Percentiles rank a stretch among this genome's conserved stretches.
These are phyloP conservation scores for Nannochloropsis gaditana DNA, from an alignment of 108 stramenopile species.

Conservation along the genomic window DNA sequence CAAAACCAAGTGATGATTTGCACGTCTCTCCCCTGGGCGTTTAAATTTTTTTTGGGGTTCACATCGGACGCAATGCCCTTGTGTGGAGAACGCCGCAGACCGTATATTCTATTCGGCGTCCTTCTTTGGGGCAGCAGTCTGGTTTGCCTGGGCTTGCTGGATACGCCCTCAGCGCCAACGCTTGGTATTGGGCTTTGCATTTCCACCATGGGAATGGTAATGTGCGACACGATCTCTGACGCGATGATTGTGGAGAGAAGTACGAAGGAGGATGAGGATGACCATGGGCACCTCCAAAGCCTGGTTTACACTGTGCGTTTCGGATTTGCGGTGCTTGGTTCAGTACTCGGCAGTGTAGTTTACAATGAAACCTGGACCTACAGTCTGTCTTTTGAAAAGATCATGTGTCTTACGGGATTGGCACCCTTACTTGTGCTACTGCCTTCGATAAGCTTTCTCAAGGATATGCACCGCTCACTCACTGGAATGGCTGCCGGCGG, in stretches of 20 bases:
- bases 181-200: background rate
- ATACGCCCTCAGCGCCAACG: background rate
- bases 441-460: background rate
- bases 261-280: background rate
- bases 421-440: background rate
- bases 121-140: background rate
- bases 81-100: background rate
- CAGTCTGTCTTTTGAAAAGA: background rate
- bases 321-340: background rate
- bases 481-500: background rate
- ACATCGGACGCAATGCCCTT: constrained; percentile 6
- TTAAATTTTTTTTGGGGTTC: constrained; percentile 12
- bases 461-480: background rate
- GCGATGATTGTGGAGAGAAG: background rate
- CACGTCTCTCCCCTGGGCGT: constrained; percentile 13
- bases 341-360: background rate
- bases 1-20: constrained; percentile 1
- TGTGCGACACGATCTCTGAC: background rate
- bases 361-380: background rate
- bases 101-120: background rate
- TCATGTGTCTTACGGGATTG: background rate
- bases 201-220: background rate
- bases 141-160: background rate
- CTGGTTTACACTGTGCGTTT: background rate
- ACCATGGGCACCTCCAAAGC: background rate